phyloP scores from a whole-genome alignment of 306 rosid genomes.

The Pyrus communis region DNA sequence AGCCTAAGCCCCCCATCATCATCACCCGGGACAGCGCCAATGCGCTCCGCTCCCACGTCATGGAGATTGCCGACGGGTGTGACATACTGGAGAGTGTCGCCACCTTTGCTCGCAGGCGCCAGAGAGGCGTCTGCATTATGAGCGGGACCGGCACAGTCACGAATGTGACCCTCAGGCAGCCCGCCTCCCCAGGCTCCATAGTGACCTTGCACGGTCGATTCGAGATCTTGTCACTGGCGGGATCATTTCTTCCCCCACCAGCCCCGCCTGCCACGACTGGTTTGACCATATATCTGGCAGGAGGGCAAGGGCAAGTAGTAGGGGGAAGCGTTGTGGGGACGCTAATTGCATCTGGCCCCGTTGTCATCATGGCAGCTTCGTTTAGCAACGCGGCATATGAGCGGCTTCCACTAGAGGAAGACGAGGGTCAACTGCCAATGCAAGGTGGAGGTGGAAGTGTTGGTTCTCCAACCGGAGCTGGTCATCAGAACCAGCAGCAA shows the following conservation, averaged over 20 bases:
- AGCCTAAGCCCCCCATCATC: constrained; percentile 92
- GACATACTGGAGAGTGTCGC: constrained; percentile 80
- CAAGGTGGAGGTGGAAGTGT: constrained; percentile 40
- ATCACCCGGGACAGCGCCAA: constrained; percentile 94
- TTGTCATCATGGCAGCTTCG: constrained; percentile 90
- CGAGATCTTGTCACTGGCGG: constrained; percentile 80
- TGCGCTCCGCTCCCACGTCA: constrained; percentile 83
- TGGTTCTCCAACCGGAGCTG: constrained; percentile 51
- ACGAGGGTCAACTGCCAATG: constrained; percentile 43
- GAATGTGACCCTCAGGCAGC: constrained; percentile 79
- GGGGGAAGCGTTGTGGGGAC: constrained; percentile 88
- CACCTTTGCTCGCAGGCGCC: constrained; percentile 80
- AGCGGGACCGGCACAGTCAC: constrained; percentile 87
- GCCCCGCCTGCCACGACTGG: constrained; percentile 86
- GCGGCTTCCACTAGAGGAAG: constrained; percentile 89
- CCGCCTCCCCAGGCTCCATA: constrained; percentile 75
- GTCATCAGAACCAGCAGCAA: constrained; percentile 33
- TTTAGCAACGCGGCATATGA: constrained; percentile 97
- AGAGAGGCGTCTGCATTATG: constrained; percentile 90
- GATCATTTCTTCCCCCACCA: constrained; percentile 84
- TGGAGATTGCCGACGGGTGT: constrained; percentile 87
- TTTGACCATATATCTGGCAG: constrained; percentile 74
- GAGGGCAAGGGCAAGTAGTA: constrained; percentile 93
- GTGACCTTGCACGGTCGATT: constrained; percentile 81
- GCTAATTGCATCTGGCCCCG: constrained; percentile 73